A percentile compares a stretch with the other conserved stretches of the same genome.
These are phyloP conservation scores for Nicotiana rustica DNA, from an alignment of 305 asterid genomes.

Conservation along the genomic window DNA sequence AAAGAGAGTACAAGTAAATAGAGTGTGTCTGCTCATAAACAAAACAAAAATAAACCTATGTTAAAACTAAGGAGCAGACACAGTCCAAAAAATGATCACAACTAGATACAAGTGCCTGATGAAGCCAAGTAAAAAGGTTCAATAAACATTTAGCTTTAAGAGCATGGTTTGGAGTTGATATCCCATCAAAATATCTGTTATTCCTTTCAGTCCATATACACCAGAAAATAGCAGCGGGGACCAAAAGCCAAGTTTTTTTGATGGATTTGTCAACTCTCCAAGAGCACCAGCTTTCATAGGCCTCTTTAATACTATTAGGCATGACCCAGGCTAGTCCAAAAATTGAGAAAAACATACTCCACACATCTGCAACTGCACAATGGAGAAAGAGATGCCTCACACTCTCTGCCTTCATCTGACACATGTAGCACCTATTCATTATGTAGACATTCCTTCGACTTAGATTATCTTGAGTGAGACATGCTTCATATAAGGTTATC, in stretches of 20 bases:
- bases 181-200: neutral
- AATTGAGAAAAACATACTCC: neutral
- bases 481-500: neutral
- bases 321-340: constrained; percentile 7
- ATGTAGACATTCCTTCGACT: neutral
- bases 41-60: neutral
- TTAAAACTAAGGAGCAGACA: neutral
- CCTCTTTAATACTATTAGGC: neutral
- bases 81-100: neutral
- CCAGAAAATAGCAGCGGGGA: neutral
- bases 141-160: neutral
- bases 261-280: neutral
- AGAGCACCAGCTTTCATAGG: neutral
- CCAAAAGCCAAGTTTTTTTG: no score
- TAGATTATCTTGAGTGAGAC: neutral
- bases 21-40: neutral
- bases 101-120: neutral
- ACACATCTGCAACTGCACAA: constrained; percentile 4
- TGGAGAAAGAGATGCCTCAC: neutral
- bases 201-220: neutral
- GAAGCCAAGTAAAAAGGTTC: neutral
- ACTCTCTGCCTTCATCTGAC: neutral
- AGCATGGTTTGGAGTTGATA: neutral
- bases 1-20: neutral
- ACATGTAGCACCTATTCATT: neutral